These are phyloP conservation scores for Tylopilus felleus DNA, from an alignment of 768 basidiomycete species.

Conservation along the genomic window DNA sequence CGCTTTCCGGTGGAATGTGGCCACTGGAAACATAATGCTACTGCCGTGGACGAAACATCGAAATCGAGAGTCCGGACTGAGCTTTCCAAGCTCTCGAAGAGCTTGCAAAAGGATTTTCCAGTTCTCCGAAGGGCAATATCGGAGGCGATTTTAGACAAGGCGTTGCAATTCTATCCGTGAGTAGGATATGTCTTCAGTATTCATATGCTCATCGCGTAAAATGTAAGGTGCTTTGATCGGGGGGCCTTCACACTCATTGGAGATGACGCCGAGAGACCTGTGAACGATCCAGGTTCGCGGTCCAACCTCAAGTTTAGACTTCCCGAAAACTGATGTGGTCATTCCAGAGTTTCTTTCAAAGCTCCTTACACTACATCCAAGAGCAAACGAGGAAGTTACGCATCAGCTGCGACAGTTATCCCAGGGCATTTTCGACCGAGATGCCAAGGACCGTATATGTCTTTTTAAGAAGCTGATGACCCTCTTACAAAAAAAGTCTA, in stretches of 20 bases:
- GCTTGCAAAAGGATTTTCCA: conserved; percentile 3
- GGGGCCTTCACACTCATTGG: conserved; percentile 1
- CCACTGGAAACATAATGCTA: conserved; percentile 21
- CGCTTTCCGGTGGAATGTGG: conserved; percentile 24
- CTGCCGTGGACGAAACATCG: neutral
- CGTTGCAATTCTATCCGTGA: conserved; percentile 24
- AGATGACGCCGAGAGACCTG: neutral
- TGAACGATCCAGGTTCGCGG: conserved; percentile 3
- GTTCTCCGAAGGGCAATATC: conserved; percentile 18
- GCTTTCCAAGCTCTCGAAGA: neutral
- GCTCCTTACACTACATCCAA: conserved; percentile 11
- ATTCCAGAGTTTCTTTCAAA: conserved; percentile 10
- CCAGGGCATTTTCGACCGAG: conserved; percentile 2
- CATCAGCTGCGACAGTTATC: neutral
- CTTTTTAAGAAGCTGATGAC: conserved; percentile 5
- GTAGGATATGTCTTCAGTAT: neutral
- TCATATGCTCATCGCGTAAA: neutral
- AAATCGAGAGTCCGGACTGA: neutral
- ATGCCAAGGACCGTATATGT: conserved; percentile 16
- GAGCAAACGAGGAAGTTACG: neutral
- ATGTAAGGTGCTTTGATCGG: conserved; percentile 16
- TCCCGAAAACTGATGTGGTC: neutral
- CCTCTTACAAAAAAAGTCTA: neutral
- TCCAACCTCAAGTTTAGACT: neutral
- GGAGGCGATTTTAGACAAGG: conserved; percentile 24